Base-by-base conservation (phyloP, 768 basidiomycete genomes). In the Lactarius evosmus region DNA sequence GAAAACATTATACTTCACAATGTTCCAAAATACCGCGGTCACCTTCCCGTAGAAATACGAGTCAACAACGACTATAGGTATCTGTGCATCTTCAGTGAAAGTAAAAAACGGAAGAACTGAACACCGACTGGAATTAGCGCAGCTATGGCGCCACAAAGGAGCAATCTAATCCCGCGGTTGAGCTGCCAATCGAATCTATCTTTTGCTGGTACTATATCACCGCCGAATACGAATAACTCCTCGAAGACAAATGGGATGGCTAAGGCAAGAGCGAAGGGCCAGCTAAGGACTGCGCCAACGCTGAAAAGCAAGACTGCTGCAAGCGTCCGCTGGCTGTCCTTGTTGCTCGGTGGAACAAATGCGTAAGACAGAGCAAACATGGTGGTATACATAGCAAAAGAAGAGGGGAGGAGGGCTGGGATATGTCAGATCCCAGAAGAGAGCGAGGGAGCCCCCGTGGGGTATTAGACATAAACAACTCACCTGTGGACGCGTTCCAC, bases 241-340 rank as follows among this genome's bases (percentile, higher is more conserved):
- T 98, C 97, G 52, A 92, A 74, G 14, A 95, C 85, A 69, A 96
- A 95, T 1, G 97, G 97, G 16, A 97, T 76, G 0, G 92, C 85
- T 7, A 98, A 80, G 0, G 91, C 86, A 19, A 94, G 80, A n/a
- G 91, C 81, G 73, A 99, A 99, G 7, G 97, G 97, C 97, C 97
- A 99, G 6, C 96, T 97, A 36, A 98, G 83, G 56, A 98, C 83
- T 1, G 87, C 92, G 6, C 93, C 95, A 7, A 85, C 72, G 1
- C 91, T 93, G 72, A 94, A 92, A 54, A 81, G 75, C 52, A 88
- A 63, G 0, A 91, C 91, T 0, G 90, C 85, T 8, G 80, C 75
- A 30, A 89, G 73, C 11, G 89, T 87, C 36, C 89, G 80, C 52
- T 77, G 78, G 64, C 77, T 72, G 70, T 87, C 82, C 44, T 72